phyloP scores from a whole-genome alignment of 2,329 filamentous ascomycete genomes.

The Cercospora sp. region DNA sequence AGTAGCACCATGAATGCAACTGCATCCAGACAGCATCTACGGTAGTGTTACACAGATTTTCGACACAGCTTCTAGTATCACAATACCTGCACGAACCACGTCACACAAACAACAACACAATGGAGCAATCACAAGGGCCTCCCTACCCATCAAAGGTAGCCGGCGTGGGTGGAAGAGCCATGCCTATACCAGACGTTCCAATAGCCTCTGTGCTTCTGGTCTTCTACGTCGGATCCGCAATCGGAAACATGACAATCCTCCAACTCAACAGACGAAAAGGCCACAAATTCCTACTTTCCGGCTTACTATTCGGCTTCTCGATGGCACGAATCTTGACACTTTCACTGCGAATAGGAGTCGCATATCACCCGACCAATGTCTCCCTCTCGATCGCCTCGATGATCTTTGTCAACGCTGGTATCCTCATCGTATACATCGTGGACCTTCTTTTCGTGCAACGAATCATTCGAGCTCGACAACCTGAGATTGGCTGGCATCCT shows the following conservation, averaged over 20 bases:
- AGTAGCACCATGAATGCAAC: background rate
- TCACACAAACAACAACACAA: background rate
- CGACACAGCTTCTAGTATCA: background rate
- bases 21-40: background rate
- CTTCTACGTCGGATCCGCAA: slow-evolving; percentile 45
- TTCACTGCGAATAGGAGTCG: slow-evolving; percentile 39
- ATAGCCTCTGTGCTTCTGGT: slow-evolving; percentile 44
- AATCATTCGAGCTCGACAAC: slow-evolving; percentile 33
- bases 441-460: slow-evolving; percentile 35
- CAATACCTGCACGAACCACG: background rate
- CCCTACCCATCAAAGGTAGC: slow-evolving; percentile 34
- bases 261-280: slow-evolving; percentile 39
- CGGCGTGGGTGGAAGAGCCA: slow-evolving; percentile 42
- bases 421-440: slow-evolving; percentile 37
- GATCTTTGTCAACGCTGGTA: slow-evolving; percentile 37
- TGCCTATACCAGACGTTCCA: slow-evolving; percentile 43
- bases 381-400: slow-evolving; percentile 34
- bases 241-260: slow-evolving; percentile 46
- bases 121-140: slow-evolving; percentile 23
- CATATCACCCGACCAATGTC: slow-evolving; percentile 33
- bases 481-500: slow-evolving; percentile 34
- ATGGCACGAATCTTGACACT: slow-evolving; percentile 46
- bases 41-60: background rate
- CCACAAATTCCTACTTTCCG: slow-evolving; percentile 46
- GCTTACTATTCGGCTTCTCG: slow-evolving; percentile 47